These are phyloP conservation scores for Aurantiochytrium sp. DNA, from an alignment of 108 stramenopile genomes.

Conservation along the genomic window DNA sequence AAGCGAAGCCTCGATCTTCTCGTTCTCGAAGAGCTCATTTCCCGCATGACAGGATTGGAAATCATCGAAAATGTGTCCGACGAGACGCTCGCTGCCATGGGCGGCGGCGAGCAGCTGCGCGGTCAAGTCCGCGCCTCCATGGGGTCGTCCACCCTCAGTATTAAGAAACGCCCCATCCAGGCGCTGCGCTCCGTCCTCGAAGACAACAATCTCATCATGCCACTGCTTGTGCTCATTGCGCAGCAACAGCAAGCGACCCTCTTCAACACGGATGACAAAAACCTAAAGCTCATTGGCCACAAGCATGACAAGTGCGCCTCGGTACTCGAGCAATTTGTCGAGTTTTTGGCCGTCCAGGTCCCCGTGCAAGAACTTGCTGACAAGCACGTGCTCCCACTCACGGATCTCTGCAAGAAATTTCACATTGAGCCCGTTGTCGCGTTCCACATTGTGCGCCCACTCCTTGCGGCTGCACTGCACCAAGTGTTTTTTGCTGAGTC, in stretches of 20 bases:
- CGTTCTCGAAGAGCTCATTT: not conserved
- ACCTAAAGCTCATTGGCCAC: not conserved
- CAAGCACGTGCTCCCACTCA: not conserved
- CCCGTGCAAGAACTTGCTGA: not conserved
- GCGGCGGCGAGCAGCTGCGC: not conserved
- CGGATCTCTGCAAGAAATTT: not conserved
- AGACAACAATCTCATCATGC: not conserved
- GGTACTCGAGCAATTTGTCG: not conserved
- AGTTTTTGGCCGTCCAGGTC: constrained; percentile 6
- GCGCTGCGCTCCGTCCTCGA: not conserved
- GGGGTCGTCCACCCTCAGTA: not conserved
- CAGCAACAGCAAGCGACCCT: not conserved
- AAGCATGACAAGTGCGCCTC: not conserved
- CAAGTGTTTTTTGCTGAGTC: not conserved
- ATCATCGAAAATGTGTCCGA: not conserved
- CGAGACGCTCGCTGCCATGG: not conserved
- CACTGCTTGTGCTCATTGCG: constrained; percentile 6
- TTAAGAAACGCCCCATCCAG: not conserved
- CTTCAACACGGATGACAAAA: not conserved
- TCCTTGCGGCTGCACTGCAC: not conserved
- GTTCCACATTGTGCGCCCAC: not conserved
- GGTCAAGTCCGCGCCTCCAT: not conserved
- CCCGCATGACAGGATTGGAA: not conserved
- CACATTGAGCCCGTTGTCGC: constrained; percentile 6
- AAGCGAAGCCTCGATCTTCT: not conserved